A percentile compares a stretch with the other conserved stretches of the same genome.
Conservation (phyloP, 306 rosid species). For the Trifolium repens region DNA sequence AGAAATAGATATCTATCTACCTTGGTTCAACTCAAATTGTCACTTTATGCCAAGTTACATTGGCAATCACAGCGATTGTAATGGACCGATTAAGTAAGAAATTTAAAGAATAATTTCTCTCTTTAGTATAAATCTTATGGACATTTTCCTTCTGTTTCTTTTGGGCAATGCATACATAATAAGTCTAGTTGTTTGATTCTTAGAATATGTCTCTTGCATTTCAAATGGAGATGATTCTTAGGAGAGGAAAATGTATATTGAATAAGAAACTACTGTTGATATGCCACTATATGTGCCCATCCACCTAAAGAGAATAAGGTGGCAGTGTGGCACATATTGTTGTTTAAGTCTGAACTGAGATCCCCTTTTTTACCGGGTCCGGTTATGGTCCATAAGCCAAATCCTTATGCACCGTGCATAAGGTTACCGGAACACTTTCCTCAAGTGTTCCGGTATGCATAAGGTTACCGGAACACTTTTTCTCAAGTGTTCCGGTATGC, state of each 20-base stretch:
- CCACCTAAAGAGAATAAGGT: slow-evolving; percentile 40
- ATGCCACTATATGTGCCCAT: slow-evolving; percentile 37
- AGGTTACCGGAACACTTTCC: no score
- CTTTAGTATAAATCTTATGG: slow-evolving; percentile 19
- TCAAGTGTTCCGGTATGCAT: no score
- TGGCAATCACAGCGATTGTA: slow-evolving; percentile 17
- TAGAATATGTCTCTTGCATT: slow-evolving; percentile 49
- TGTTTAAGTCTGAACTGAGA: no score
- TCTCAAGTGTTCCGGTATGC: no score
- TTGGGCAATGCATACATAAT: slow-evolving; percentile 35
- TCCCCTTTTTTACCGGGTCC: no score
- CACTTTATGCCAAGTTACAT: slow-evolving; percentile 6
- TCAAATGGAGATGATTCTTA: slow-evolving; percentile 46
- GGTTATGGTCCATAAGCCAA: no score
- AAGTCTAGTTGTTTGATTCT: slow-evolving; percentile 47
- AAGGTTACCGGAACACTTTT: no score
- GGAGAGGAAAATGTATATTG: slow-evolving; percentile 43
- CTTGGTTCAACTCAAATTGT: slow-evolving; percentile 21
- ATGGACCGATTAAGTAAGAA: slow-evolving; percentile 5
- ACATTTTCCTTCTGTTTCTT: slow-evolving; percentile 24
- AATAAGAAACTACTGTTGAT: slow-evolving; percentile 45
- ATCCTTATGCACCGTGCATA: no score
- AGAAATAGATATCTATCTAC: slow-evolving; percentile 14
- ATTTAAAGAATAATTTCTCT: slow-evolving; percentile 13
- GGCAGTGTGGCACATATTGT: slow-evolving; percentile 8